These are phyloP conservation scores for Fusarium denticulatum DNA, from an alignment of 2,329 filamentous ascomycete genomes.

Conservation along the genomic window DNA sequence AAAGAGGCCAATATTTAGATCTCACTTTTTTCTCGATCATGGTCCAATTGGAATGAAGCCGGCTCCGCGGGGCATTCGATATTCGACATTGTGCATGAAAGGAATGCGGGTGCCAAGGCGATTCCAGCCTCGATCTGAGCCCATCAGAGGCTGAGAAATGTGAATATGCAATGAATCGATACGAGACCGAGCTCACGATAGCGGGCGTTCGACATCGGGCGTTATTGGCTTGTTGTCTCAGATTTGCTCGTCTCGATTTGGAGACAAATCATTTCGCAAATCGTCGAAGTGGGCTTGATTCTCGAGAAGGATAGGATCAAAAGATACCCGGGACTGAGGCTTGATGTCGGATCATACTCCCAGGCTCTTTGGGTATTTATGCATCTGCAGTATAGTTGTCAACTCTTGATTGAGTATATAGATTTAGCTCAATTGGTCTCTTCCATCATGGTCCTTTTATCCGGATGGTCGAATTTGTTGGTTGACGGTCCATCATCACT, in stretches of 20 bases:
- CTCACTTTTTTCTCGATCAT: constrained; percentile 16
- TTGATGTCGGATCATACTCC: not conserved
- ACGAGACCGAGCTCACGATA: not conserved
- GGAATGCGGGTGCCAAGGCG: constrained; percentile 23
- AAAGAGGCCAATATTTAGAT: constrained; percentile 13
- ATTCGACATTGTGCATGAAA: constrained; percentile 32
- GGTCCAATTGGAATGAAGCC: constrained; percentile 38
- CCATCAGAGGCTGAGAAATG: constrained; percentile 9
- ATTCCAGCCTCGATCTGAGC: constrained; percentile 20
- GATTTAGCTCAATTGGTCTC: not conserved
- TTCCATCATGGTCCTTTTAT: not conserved
- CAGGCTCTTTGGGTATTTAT: not conserved
- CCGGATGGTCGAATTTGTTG: not conserved
- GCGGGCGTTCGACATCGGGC: constrained; percentile 5
- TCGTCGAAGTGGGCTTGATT: constrained; percentile 13
- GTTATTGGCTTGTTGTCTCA: constrained; percentile 7
- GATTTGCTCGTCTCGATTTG: not conserved
- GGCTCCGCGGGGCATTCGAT: constrained; percentile 30
- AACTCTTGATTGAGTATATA: not conserved
- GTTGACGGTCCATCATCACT: no score
- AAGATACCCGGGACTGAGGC: not conserved
- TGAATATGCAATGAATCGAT: not conserved
- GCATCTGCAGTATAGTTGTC: not conserved
- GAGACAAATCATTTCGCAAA: constrained; percentile 6
- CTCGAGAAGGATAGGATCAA: not conserved